Evolutionary conservation across 140 eudicot species (phyloP), one percentile per base, ranked within the genome.

Genomic region (Cichorium intybus): DNA sequence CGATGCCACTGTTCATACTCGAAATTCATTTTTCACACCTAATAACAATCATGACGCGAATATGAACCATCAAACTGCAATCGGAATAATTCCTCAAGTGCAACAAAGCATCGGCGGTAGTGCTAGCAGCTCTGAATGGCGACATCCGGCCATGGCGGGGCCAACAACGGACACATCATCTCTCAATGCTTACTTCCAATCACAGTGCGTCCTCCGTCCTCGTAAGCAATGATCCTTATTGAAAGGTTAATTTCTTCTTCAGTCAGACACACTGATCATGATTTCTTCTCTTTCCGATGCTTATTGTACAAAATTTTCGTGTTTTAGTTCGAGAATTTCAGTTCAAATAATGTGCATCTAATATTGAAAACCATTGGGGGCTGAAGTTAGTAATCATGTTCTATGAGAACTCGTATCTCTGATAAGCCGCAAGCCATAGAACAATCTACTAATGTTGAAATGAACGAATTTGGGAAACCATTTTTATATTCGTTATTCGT

Each of bases 111-210:
- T 58, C 10, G 46, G 66, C 10, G 46, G 46, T 61, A 27, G 52
- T 6, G 22, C 52, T 46, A 46, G 23, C 22, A 17, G 1, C 10
- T 50, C 76, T 14, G 49, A 52, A n/a, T 72, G 78, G 66, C 17
- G 66, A 46, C 78, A 73, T 73, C 78, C 78, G 33, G 68, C 73
- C 1, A 65, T 48, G 62, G 52, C 35, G 6, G 63, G 35, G 52
- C 59, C 29, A 9, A 6, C 21, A 60, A 0, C 23, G 7, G 78
- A 74, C n/a, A 17, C 62, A 7, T 49, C 79, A 10, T 35, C 69
- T 20, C 69, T 74, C 34, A 7, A 58, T 15, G 26, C 57, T 74
- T 20, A 24, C 31, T 74, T 74, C 31, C 24, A 48, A 51, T 74
- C 69, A 18, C 69, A 74, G 37, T 74, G 79, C 64, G 52, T 54